A percentile compares a stretch with the other conserved stretches of the same genome.
phyloP scores from a whole-genome alignment of 2,329 filamentous ascomycete species.

The Paraconiothyrium brasiliense region DNA sequence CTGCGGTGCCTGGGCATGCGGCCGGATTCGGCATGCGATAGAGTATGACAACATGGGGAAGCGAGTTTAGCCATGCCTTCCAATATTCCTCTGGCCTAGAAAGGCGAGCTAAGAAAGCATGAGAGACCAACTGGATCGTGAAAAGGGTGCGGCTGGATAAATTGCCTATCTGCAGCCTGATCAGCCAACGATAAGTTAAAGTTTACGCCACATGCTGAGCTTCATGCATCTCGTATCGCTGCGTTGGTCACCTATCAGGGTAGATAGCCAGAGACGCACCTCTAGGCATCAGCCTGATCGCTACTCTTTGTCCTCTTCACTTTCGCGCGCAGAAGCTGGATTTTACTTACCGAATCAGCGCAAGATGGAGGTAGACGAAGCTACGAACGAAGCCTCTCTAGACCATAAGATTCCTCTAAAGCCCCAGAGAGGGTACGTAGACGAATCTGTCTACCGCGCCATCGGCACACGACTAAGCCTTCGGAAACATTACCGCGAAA shows the following conservation, averaged over 20 bases:
- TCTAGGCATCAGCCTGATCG: not conserved
- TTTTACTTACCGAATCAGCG: not conserved
- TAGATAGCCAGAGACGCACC: not conserved
- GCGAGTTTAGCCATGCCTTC: not conserved
- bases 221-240: not conserved
- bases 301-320: not conserved
- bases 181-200: not conserved
- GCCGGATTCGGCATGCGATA: not conserved
- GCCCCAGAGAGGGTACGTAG: constrained; percentile 20
- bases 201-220: not conserved
- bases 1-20: not conserved
- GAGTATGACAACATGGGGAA: not conserved
- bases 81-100: not conserved
- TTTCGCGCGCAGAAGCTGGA: not conserved
- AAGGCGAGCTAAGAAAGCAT: not conserved
- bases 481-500: not conserved
- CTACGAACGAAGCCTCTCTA: constrained; percentile 19
- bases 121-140: not conserved
- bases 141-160: not conserved
- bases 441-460: constrained; percentile 27
- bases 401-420: constrained; percentile 19
- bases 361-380: constrained; percentile 16
- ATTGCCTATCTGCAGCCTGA: not conserved
- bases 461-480: not conserved
- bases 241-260: not conserved